Conservation (phyloP, 345 rosid genomes). For the Brassica juncea region DNA sequence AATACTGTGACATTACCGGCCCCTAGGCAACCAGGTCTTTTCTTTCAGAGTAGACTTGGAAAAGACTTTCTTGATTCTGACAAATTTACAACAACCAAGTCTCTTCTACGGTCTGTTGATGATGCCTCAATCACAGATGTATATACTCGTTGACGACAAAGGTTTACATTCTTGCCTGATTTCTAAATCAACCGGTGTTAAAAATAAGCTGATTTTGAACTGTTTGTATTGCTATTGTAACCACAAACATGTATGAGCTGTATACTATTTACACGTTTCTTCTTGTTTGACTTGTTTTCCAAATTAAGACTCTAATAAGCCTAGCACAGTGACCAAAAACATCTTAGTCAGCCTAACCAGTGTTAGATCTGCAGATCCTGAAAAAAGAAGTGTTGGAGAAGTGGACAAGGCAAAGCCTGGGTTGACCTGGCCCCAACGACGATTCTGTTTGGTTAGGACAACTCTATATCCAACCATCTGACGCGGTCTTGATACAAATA, state of each 20-base stretch:
- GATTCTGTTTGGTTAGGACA: neutral
- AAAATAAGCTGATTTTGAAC: neutral
- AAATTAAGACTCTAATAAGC: neutral
- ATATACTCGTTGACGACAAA: neutral
- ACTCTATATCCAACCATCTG: neutral
- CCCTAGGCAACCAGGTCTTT: neutral
- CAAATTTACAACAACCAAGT: neutral
- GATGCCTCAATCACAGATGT: neutral
- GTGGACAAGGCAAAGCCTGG: constrained; percentile 13
- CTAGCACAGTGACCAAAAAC: neutral
- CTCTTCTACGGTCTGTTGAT: neutral
- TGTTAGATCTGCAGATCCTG: neutral
- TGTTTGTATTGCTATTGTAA: neutral
- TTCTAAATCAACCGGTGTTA: neutral
- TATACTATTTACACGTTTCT: neutral
- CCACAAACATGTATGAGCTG: neutral
- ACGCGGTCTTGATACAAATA: constrained; percentile 13
- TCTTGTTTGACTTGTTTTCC: neutral
- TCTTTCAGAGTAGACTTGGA: neutral
- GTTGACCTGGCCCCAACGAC: neutral
- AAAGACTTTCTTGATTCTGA: neutral
- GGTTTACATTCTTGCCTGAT: neutral
- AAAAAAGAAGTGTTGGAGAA: constrained; percentile 13
- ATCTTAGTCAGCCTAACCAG: neutral
- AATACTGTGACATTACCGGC: neutral